Conservation (phyloP, 2,329 filamentous ascomycete species). For the Hypoxylon sp. region DNA sequence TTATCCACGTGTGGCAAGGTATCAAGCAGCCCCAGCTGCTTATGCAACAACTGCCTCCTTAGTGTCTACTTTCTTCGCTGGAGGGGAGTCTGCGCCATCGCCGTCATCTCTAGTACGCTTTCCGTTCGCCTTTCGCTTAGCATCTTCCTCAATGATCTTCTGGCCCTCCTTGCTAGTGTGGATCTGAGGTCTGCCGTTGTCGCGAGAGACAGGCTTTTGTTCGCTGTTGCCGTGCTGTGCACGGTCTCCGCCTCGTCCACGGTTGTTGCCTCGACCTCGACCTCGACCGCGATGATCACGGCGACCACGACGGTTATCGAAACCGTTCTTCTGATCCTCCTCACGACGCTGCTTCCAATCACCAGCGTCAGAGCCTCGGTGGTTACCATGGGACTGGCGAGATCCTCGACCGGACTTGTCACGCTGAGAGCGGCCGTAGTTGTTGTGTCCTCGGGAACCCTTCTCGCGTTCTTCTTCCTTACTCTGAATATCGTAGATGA, state of each 20-base stretch:
- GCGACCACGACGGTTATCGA: constrained; percentile 64
- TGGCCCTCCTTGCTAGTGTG: constrained; percentile 61
- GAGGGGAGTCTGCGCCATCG: constrained; percentile 60
- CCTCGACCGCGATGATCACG: constrained; percentile 58
- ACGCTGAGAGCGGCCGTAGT: constrained; percentile 50
- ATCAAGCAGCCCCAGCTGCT: constrained; percentile 18
- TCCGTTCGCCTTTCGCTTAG: constrained; percentile 56
- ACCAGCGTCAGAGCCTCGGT: constrained; percentile 60
- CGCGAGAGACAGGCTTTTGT: constrained; percentile 51
- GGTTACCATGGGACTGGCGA: constrained; percentile 55
- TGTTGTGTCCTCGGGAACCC: constrained; percentile 71
- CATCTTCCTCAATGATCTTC: constrained; percentile 52
- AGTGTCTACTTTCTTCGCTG: constrained; percentile 74
- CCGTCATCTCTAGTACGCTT: constrained; percentile 72
- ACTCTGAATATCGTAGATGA: constrained; percentile 76
- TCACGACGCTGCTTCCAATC: constrained; percentile 77
- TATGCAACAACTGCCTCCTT: constrained; percentile 58
- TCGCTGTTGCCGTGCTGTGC: constrained; percentile 56
- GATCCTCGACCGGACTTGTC: constrained; percentile 56
- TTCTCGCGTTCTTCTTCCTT: constrained; percentile 52
- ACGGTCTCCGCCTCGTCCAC: constrained; percentile 57
- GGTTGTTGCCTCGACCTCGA: constrained; percentile 59
- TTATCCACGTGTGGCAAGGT: constrained; percentile 1
- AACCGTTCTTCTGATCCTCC: constrained; percentile 72
- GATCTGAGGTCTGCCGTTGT: constrained; percentile 60